These are phyloP conservation scores for Phoma sp. DNA, from an alignment of 2,329 filamentous ascomycete species.

Conservation along the genomic window DNA sequence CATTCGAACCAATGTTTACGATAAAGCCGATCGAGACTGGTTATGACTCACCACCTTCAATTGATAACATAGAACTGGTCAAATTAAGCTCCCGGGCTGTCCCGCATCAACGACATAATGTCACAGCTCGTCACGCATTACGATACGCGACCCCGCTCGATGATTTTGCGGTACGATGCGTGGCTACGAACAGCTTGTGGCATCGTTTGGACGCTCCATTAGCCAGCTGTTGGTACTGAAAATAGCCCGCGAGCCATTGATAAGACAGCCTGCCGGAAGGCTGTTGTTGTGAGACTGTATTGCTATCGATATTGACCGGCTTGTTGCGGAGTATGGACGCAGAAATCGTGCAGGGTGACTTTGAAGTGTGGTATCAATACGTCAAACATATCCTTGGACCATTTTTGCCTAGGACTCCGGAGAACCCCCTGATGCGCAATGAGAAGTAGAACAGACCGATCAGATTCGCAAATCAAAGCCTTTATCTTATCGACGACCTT, in stretches of 20 bases:
- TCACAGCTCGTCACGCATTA: neutral
- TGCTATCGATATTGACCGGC: neutral
- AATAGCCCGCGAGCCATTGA: neutral
- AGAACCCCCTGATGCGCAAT: neutral
- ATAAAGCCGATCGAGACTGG: neutral
- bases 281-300: neutral
- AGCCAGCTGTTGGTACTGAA: neutral
- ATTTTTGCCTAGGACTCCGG: neutral
- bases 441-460: neutral
- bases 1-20: neutral
- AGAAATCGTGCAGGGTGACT: neutral
- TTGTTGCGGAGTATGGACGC: neutral
- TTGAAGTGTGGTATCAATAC: neutral
- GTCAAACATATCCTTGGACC: neutral
- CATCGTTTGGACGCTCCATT: neutral
- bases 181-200: neutral
- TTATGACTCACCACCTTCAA: neutral
- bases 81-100: neutral
- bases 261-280: neutral
- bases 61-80: neutral
- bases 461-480: neutral
- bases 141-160: neutral
- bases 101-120: neutral
- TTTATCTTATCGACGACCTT: neutral
- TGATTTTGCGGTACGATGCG: neutral